phyloP scores from a whole-genome alignment of 352 stramenopile species.

The Globisporangium parvum region DNA sequence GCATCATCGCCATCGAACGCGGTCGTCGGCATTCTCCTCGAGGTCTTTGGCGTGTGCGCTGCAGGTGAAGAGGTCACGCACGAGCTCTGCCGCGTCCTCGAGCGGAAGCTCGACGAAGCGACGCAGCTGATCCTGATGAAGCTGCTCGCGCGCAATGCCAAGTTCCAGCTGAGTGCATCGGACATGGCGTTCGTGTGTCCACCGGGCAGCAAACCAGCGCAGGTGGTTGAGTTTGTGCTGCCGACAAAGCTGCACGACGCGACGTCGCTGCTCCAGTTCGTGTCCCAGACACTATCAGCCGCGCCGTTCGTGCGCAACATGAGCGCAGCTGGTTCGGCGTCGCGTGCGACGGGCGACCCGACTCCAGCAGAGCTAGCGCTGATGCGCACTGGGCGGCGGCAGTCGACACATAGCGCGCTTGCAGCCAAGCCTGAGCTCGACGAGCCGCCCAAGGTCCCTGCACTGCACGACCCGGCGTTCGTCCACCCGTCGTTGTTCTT shows the following conservation, averaged over 20 bases:
- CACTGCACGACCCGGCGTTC: slow-evolving; percentile 5
- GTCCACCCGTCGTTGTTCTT: slow-evolving; percentile 14
- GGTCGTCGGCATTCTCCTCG: slow-evolving; percentile 51
- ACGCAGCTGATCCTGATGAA: slow-evolving; percentile 87
- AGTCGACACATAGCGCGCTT: slow-evolving; percentile 1
- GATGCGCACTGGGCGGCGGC: slow-evolving; percentile 3
- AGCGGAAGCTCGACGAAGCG: slow-evolving; percentile 84
- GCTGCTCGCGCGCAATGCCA: slow-evolving; percentile 72
- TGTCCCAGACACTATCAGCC: slow-evolving; percentile 55
- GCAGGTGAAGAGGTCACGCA: slow-evolving; percentile 81
- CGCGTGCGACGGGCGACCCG: background rate
- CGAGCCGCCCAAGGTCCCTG: background rate
- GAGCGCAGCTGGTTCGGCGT: slow-evolving; percentile 15
- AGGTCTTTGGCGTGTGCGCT: slow-evolving; percentile 81
- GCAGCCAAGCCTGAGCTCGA: background rate
- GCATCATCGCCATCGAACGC: background rate
- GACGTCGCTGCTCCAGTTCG: slow-evolving; percentile 38
- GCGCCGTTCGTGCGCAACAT: slow-evolving; percentile 53
- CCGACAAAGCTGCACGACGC: slow-evolving; percentile 29
- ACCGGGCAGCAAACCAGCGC: slow-evolving; percentile 28
- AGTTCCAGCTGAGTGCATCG: slow-evolving; percentile 72
- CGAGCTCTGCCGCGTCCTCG: slow-evolving; percentile 71
- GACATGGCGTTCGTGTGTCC: slow-evolving; percentile 80
- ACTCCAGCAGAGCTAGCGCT: background rate
- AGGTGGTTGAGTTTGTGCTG: slow-evolving; percentile 37